Evolutionary conservation across 139 green algal species (phyloP).

Genomic region (Chlorella vulgaris): DNA sequence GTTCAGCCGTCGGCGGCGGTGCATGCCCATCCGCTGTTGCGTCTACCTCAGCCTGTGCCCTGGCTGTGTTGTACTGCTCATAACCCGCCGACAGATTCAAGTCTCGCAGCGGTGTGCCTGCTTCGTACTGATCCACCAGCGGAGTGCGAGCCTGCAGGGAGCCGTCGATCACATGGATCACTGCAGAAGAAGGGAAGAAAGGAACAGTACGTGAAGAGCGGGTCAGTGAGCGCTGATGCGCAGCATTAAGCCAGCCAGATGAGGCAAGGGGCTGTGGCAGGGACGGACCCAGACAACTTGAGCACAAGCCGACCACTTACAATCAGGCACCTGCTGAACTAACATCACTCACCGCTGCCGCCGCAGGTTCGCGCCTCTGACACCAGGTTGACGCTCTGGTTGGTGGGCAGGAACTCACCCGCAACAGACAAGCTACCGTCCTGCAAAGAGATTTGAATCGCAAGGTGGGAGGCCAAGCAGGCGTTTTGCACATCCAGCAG

Average conservation of each 20-base stretch:
- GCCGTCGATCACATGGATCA: neutral
- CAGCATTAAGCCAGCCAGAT: neutral
- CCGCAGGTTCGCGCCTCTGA: neutral
- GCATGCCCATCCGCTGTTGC: neutral
- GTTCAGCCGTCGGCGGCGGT: too few species aligned
- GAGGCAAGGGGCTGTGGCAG: too few species aligned
- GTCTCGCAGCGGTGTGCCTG: neutral
- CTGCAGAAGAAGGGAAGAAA: neutral
- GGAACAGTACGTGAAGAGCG: neutral
- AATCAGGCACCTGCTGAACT: too few species aligned
- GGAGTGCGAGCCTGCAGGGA: conserved; percentile 1
- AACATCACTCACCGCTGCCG: conserved; percentile 22
- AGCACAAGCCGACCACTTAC: too few species aligned
- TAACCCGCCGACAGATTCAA: neutral
- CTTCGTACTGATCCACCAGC: neutral
- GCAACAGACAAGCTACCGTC: neutral
- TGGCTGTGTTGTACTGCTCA: neutral
- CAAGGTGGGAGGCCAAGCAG: too few species aligned
- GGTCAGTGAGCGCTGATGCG: neutral
- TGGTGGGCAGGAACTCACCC: neutral
- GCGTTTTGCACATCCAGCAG: too few species aligned
- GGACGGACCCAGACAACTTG: too few species aligned
- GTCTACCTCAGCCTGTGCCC: conserved; percentile 18
- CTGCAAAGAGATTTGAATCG: too few species aligned
- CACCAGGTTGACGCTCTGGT: neutral